phyloP scores from a whole-genome alignment of 148 eudicot species.

The Chenopodium formosanum region DNA sequence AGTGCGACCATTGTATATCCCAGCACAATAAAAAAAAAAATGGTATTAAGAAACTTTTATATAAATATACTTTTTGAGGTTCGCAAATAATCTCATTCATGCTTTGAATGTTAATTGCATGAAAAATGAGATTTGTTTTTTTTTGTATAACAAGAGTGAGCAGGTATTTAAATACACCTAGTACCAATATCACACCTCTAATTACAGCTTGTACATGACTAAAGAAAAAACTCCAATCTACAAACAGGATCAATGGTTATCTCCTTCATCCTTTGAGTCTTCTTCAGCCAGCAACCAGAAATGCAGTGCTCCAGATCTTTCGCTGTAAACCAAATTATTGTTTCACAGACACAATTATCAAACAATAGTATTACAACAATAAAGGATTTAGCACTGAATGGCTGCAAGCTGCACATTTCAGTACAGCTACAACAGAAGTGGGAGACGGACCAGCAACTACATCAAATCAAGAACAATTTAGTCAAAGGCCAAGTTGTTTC shows the following conservation, averaged over 20 bases:
- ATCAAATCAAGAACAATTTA: conserved; percentile 1
- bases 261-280: background rate
- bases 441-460: conserved; percentile 8
- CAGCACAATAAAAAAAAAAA: no score
- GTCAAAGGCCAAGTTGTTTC: background rate
- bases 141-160: background rate
- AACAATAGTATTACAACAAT: conserved; percentile 10
- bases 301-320: background rate
- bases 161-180: background rate
- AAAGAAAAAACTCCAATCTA: background rate
- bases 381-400: conserved; percentile 20
- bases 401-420: conserved; percentile 19
- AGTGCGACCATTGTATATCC: background rate
- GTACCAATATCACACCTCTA: background rate
- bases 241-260: conserved; percentile 3
- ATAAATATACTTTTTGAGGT: background rate
- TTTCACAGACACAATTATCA: conserved; percentile 4
- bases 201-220: background rate
- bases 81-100: background rate
- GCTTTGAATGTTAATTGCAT: background rate
- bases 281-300: background rate
- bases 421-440: conserved; percentile 22
- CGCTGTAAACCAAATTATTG: background rate
- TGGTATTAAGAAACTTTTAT: no score
- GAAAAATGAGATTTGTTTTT: conserved; percentile 7